phyloP scores from a whole-genome alignment of 2,329 filamentous ascomycete genomes.

The Cordyceps fumosorosea region DNA sequence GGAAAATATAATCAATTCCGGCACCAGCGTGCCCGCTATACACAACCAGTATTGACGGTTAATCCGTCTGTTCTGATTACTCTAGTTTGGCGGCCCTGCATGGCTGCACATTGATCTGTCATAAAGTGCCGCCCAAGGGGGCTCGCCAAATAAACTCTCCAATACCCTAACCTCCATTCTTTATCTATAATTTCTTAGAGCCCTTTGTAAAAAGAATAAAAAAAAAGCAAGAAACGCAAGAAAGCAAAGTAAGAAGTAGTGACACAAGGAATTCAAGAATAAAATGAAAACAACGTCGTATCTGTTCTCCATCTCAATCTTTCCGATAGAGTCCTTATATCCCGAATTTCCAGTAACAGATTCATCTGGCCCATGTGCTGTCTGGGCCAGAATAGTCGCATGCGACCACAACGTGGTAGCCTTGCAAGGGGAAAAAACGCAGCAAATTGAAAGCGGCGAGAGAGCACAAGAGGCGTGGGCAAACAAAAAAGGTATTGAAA shows the following conservation, averaged over 20 bases:
- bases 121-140: background rate
- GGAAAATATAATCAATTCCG: background rate
- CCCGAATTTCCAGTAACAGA: slow-evolving; percentile 10
- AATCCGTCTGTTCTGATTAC: background rate
- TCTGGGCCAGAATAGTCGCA: slow-evolving; percentile 4
- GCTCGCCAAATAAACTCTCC: background rate
- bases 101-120: slow-evolving; percentile 5
- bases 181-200: slow-evolving; percentile 8
- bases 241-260: background rate
- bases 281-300: slow-evolving; percentile 1
- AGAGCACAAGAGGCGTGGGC: slow-evolving; percentile 3
- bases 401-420: background rate
- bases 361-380: slow-evolving; percentile 6
- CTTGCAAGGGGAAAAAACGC: slow-evolving; percentile 3
- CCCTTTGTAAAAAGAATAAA: slow-evolving; percentile 1
- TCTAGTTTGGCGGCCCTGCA: background rate
- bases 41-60: background rate
- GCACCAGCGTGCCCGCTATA: background rate
- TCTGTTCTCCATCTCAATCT: slow-evolving; percentile 10
- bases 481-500: slow-evolving; percentile 17
- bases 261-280: slow-evolving; percentile 1
- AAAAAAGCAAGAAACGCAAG: background rate
- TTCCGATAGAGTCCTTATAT: background rate
- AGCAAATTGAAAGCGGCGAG: slow-evolving; percentile 4
- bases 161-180: background rate